Conservation (phyloP, 305 asterid genomes). For the Fraxinus velutina region DNA sequence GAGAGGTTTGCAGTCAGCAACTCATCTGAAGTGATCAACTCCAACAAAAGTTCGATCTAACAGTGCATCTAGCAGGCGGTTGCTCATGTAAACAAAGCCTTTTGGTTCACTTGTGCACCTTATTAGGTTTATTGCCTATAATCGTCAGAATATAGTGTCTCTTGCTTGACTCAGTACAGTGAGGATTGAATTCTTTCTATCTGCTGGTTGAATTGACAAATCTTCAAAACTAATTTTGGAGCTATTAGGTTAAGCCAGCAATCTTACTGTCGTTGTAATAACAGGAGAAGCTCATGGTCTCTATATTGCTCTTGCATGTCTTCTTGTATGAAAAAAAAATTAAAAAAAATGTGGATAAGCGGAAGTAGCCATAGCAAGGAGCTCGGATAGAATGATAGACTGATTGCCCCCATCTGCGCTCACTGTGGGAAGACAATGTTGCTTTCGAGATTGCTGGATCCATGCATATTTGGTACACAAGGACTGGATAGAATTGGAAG, state of each 20-base stretch:
- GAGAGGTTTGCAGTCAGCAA: slow-evolving; percentile 78
- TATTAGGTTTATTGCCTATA: not conserved
- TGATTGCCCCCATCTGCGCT: not conserved
- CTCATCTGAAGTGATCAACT: slow-evolving; percentile 17
- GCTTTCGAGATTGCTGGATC: not conserved
- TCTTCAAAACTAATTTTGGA: slow-evolving; percentile 17
- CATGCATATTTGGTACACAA: not conserved
- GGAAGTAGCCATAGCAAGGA: not conserved
- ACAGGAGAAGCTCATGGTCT: not conserved
- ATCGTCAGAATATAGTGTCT: not conserved
- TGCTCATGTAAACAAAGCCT: slow-evolving; percentile 12
- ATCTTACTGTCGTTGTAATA: slow-evolving; percentile 9
- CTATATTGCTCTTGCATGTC: not conserved
- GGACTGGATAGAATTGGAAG: not conserved
- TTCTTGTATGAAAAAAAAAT: not conserved
- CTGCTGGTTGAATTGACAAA: slow-evolving; percentile 2
- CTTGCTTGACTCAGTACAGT: too few relatives aligned
- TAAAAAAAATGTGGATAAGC: not conserved
- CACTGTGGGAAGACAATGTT: not conserved
- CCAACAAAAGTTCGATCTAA: slow-evolving; percentile 83
- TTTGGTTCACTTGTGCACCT: not conserved
- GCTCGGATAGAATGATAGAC: not conserved
- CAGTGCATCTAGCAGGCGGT: slow-evolving; percentile 70
- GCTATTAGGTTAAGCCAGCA: slow-evolving; percentile 27
- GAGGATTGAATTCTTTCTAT: not conserved